phyloP scores from a whole-genome alignment of 2,329 filamentous ascomycete species.

The Triangularia verruculosa region DNA sequence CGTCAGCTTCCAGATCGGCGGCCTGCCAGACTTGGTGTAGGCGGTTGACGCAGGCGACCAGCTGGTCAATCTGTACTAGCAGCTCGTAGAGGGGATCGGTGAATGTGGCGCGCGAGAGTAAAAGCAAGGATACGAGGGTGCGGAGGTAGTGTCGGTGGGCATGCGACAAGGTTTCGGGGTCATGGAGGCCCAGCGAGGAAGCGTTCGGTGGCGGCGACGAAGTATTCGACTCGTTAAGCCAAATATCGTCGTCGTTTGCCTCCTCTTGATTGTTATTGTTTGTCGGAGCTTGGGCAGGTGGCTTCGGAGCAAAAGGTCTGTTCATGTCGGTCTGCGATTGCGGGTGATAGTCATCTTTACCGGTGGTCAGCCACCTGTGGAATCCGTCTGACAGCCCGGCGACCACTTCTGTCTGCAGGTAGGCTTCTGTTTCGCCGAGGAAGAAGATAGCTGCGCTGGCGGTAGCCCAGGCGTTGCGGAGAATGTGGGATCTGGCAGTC shows the following conservation, averaged over 20 bases:
- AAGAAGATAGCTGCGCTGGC: conserved; percentile 86
- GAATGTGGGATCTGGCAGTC: conserved; percentile 59
- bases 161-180: conserved; percentile 78
- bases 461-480: conserved; percentile 87
- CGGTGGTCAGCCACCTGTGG: conserved; percentile 65
- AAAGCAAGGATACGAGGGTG: conserved; percentile 62
- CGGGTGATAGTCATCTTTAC: conserved; percentile 32
- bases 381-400: conserved; percentile 78
- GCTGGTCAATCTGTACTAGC: conserved; percentile 73
- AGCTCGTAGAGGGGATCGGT: conserved; percentile 64
- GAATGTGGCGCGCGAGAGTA: conserved; percentile 63
- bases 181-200: conserved; percentile 45
- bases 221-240: conserved; percentile 35
- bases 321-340: conserved; percentile 12
- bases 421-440: conserved; percentile 80
- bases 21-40: conserved; percentile 74
- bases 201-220: conserved; percentile 15
- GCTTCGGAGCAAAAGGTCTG: background rate
- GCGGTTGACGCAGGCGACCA: conserved; percentile 72
- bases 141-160: conserved; percentile 77
- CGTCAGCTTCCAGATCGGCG: conserved; percentile 76
- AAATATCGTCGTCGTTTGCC: conserved; percentile 41
- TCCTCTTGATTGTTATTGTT: conserved; percentile 14
- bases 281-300: background rate
- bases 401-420: conserved; percentile 87